Evolutionary conservation across 371 early-diverging fungal species (phyloP), one percentile per base, ranked within the genome.

Genomic region (Mortierella sp.): DNA sequence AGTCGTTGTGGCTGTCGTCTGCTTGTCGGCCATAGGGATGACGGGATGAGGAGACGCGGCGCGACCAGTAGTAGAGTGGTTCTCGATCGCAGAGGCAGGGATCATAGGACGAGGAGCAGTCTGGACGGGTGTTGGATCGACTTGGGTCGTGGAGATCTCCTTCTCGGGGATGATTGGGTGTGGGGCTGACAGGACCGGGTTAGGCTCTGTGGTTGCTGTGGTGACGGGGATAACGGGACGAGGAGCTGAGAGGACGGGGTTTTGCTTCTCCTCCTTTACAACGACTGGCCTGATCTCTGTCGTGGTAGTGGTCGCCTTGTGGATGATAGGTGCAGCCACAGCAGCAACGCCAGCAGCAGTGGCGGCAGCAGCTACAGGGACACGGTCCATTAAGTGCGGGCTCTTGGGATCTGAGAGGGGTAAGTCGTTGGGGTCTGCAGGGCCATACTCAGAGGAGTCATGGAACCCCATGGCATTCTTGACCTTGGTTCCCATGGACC

Each of bases 261-360:
- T 27, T 3, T 56, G 56, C n/a, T 56, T 46, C 12, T 46, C 56
- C 56, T 56, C 56, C 27, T 27, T 54, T 6, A 54, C 18, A 54
- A 54, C 54, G 18, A 54, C 35, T 18, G 58, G 44, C 32, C 4
- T 60, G 41, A 29, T 35, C 6, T 63, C 16, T 7, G 56, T 51
- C n/a, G n/a, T 43, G 46, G 56, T 55, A 41, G 68, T 32, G 46
- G 56, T 55, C 41, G 55, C 21, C 60, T 38, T 77, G 63, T 71
- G n/a, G 54, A 21, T 43, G 56, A 60, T 0, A 10, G 60, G 60
- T 32, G 60, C 63, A 6, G 12, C 60, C 4, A 12, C 29, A 51
- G 51, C 63, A 18, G 27, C 29, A 11, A 3, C 58, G 4, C n/a
- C 76, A 27, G 54, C 65, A 43, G 18, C 32, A 77, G 29, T 24